Base-by-base conservation (phyloP, 371 early-diverging fungal genomes). In the Amoeboaphelidium protococcarum region DNA sequence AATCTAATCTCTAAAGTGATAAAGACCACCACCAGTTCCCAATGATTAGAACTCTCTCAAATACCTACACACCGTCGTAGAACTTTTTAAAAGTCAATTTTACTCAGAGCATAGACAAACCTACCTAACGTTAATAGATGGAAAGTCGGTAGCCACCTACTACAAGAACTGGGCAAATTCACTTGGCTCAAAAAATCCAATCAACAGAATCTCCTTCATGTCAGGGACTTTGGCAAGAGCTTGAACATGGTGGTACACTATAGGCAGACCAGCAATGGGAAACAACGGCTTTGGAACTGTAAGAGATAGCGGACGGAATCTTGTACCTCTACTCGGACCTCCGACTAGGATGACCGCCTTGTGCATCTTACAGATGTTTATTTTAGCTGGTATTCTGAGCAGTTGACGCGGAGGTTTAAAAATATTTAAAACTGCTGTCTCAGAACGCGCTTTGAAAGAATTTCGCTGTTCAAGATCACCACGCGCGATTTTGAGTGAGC, bases 1-100 rank as follows among this genome's bases (percentile, higher is more conserved):
- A 52, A 94, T 84, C 64, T 88, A 81, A 59, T 91, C 90, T 50
- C 95, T 77, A 74, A 94, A 94, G 58, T 94, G 95, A 67, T 84
- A 87, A 47, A 94, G 65, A 45, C 91, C 91, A 52, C 95, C 95
- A 42, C 86, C 95, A 20, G 95, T 94, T 22, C 95, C 95, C 46
- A 94, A 65, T 19, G 86, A 73, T 59, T 83, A 82, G 62, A 89
- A 94, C 63, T 94, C 95, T 43, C 90, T 81, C 50, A 94, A 71
- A 58, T 94, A 94, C 6, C 89, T 84, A 54, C 4, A 42, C 27
- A 43, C 41, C 21, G 12, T 0, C 20, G 24, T 6, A 31, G 16
- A 6, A 31, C 6, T 16, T n/a, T n/a, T n/a, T n/a, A n/a, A n/a
- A n/a, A n/a, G n/a, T n/a, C n/a, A n/a, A n/a, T n/a, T n/a, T n/a